These are phyloP conservation scores for Comarum palustre DNA, from an alignment of 306 rosid genomes.

Conservation along the genomic window DNA sequence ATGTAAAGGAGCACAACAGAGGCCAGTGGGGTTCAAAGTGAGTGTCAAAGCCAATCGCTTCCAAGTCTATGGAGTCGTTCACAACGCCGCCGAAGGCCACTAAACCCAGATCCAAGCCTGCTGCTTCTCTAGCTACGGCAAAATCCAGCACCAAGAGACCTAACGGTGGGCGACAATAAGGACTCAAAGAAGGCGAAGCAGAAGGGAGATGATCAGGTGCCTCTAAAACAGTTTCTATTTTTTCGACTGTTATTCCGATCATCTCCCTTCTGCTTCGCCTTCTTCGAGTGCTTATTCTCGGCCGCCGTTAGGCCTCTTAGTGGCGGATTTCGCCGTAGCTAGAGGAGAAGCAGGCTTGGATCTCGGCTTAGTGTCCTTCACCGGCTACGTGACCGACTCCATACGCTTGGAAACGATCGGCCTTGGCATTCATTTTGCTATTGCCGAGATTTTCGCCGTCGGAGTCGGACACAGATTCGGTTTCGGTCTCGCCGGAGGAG, in stretches of 20 bases:
- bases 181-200: no score
- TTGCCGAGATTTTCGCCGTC: slow-evolving; percentile 22
- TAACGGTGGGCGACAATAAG: no score
- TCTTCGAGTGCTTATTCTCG: slow-evolving; percentile 14
- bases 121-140: no score
- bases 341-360: slow-evolving; percentile 30
- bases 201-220: no score
- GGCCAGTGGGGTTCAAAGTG: no score
- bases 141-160: no score
- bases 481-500: slow-evolving; percentile 36
- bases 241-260: slow-evolving; percentile 15
- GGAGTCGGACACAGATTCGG: slow-evolving; percentile 46
- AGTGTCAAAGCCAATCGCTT: no score
- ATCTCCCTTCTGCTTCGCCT: background rate
- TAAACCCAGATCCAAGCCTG: no score
- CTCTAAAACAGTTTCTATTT: slow-evolving; percentile 25
- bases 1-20: background rate
- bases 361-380: slow-evolving; percentile 38
- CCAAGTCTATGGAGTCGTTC: no score
- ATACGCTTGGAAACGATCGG: slow-evolving; percentile 51
- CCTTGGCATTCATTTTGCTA: slow-evolving; percentile 22
- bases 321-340: slow-evolving; percentile 19
- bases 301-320: slow-evolving; percentile 31
- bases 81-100: no score
- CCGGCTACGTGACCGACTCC: slow-evolving; percentile 41